Evolutionary conservation across 2,329 filamentous ascomycete species (phyloP).

Genomic region (Colletotrichum phormii): DNA sequence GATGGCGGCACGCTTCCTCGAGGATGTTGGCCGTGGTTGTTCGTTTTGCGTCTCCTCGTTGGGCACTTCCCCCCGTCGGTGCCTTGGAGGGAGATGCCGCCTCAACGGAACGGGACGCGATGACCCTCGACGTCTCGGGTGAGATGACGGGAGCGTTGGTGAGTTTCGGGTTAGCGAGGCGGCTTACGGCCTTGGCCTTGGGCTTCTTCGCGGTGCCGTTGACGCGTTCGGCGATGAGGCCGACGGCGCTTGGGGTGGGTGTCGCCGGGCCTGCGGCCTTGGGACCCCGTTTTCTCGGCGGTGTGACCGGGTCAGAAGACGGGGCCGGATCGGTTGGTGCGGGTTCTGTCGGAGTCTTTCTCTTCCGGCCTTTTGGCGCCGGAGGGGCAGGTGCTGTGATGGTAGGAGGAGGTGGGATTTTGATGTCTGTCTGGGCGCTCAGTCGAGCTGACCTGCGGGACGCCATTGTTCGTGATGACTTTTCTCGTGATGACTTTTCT

Average conservation of each 20-base stretch:
- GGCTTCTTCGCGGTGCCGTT: conserved; percentile 46
- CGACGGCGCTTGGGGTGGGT: conserved; percentile 58
- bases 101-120: conserved; percentile 63
- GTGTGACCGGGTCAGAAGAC: conserved; percentile 43
- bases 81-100: conserved; percentile 59
- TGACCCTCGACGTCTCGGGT: conserved; percentile 73
- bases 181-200: conserved; percentile 55
- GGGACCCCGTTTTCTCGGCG: conserved; percentile 46
- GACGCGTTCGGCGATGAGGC: conserved; percentile 51
- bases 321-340: conserved; percentile 35
- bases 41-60: conserved; percentile 48
- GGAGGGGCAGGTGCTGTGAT: conserved; percentile 36
- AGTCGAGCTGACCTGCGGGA: conserved; percentile 56
- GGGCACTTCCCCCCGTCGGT: neutral
- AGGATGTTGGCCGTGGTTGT: conserved; percentile 80
- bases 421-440: conserved; percentile 43
- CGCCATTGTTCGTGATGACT: conserved; percentile 18
- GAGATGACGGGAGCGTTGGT: conserved; percentile 81
- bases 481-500: neutral
- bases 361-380: conserved; percentile 45
- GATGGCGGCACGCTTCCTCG: conserved; percentile 78
- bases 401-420: conserved; percentile 30
- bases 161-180: conserved; percentile 71
- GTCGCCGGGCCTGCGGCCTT: conserved; percentile 44
- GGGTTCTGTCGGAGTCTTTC: conserved; percentile 43